Evolutionary conservation across 2,329 filamentous ascomycete genomes (phyloP).

Genomic region (Fusarium falciforme): DNA sequence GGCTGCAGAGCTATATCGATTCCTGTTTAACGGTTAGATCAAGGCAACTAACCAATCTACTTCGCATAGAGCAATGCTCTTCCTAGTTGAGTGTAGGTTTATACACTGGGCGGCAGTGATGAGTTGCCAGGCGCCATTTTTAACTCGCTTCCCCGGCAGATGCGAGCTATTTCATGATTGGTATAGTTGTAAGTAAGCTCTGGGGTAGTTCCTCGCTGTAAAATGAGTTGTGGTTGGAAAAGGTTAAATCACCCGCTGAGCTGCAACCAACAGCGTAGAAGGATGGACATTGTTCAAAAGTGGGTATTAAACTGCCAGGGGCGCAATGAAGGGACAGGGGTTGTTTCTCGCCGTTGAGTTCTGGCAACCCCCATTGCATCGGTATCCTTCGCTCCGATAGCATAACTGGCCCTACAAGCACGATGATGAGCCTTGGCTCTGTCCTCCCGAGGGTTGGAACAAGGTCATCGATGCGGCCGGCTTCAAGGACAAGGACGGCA

Average conservation of each 20-base stretch:
- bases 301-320: not conserved
- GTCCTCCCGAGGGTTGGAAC: not conserved
- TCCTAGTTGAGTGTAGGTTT: not conserved
- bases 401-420: too few relatives aligned
- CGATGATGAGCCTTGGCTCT: too few relatives aligned
- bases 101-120: not conserved
- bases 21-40: too few relatives aligned
- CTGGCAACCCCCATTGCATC: too few relatives aligned
- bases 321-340: not conserved
- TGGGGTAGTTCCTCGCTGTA: too few relatives aligned
- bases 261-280: not conserved
- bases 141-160: not conserved
- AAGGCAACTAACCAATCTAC: too few relatives aligned
- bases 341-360: not conserved
- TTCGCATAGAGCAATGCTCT: too few relatives aligned
- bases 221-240: not conserved
- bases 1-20: too few relatives aligned
- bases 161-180: not conserved
- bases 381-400: too few relatives aligned
- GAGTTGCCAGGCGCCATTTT: not conserved
- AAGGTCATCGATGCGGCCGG: slow-evolving; percentile 14
- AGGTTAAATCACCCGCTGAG: not conserved
- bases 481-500: slow-evolving; percentile 9
- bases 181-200: not conserved
- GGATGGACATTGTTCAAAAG: not conserved